Conservation (phyloP, 2,329 filamentous ascomycete genomes). For the Monilinia fructicola region DNA sequence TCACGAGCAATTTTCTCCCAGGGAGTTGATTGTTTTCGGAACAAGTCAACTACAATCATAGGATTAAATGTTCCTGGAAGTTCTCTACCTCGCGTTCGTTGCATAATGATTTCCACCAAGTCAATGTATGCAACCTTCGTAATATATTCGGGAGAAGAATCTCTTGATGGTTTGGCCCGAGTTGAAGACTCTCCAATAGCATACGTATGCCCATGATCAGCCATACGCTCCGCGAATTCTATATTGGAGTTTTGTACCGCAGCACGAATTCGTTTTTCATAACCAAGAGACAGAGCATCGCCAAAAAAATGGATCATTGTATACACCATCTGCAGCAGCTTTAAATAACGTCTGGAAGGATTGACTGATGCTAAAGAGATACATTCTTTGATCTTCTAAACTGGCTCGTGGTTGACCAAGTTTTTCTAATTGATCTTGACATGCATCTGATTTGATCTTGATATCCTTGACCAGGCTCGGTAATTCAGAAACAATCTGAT, state of each 20-base stretch:
- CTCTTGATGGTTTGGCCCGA: too few species aligned
- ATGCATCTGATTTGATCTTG: conserved; percentile 41
- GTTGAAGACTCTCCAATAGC: too few species aligned
- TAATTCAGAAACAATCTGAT: conserved; percentile 49
- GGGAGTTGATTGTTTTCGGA: conserved; percentile 55
- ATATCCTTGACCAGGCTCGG: conserved; percentile 49
- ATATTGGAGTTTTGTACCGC: conserved; percentile 52
- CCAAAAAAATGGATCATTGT: conserved; percentile 55
- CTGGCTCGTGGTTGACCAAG: conserved; percentile 50
- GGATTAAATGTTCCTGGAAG: conserved; percentile 62
- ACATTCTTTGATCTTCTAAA: conserved; percentile 47
- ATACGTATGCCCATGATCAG: background rate
- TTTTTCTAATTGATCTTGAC: conserved; percentile 43
- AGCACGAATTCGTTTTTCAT: conserved; percentile 52
- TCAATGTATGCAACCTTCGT: conserved; percentile 44
- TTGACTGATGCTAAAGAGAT: conserved; percentile 49
- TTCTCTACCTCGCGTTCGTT: conserved; percentile 52
- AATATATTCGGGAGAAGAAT: conserved; percentile 27
- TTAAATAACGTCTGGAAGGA: conserved; percentile 48
- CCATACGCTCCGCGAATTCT: conserved; percentile 49
- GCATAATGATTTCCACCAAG: conserved; percentile 45
- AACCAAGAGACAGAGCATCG: conserved; percentile 39
- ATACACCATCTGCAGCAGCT: conserved; percentile 52
- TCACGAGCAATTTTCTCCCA: conserved; percentile 49
- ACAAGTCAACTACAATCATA: conserved; percentile 57